Evolutionary conservation across 2,329 filamentous ascomycete genomes (phyloP), one percentile per base, ranked within the genome.

Genomic region (Xylariales sp.): DNA sequence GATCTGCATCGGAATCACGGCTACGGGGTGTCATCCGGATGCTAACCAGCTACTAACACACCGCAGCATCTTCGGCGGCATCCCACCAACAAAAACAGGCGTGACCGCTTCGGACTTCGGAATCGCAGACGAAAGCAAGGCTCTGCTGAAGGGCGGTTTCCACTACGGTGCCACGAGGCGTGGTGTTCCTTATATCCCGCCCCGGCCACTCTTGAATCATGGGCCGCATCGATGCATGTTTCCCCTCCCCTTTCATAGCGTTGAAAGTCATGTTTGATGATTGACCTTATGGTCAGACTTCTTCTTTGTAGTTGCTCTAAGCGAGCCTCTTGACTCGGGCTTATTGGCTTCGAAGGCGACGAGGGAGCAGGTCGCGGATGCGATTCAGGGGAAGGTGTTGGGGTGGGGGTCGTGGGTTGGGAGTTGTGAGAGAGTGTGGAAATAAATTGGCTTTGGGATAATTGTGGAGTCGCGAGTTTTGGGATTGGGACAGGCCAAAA

Each of bases 361-460:
- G 1, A 64, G 61, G 34, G 64, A 69, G 27, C 66, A 71, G 40
- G 52, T 77, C 14, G 57, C 54, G 4, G 54, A 60, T 11, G 64
- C 60, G 22, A 66, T 76, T 27, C 48, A 65, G 6, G 71, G 67
- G 1, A 75, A 72, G 50, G 61, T 77, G 10, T 49, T 71, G 6
- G 66, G 60, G 3, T 77, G 73, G 72, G 74, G 73, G 0, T 51
- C 59, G 38, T 75, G 71, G 70, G 55, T 65, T 38, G 71, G 66
- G 2, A 54, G 60, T 16, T 71, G 62, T 47, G 70, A 74, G 55
- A 63, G 66, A 31, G 61, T 55, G 33, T 66, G 64, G 59, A 19
- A 46, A 29, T 51, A 31, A 16, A n/a, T n/a, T n/a, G n/a, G n/a
- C n/a, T n/a, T n/a, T n/a, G n/a, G n/a, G n/a, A n/a, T n/a, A n/a